These are phyloP conservation scores for Lizonia empirigonia DNA, from an alignment of 2,329 filamentous ascomycete species.

Conservation along the genomic window DNA sequence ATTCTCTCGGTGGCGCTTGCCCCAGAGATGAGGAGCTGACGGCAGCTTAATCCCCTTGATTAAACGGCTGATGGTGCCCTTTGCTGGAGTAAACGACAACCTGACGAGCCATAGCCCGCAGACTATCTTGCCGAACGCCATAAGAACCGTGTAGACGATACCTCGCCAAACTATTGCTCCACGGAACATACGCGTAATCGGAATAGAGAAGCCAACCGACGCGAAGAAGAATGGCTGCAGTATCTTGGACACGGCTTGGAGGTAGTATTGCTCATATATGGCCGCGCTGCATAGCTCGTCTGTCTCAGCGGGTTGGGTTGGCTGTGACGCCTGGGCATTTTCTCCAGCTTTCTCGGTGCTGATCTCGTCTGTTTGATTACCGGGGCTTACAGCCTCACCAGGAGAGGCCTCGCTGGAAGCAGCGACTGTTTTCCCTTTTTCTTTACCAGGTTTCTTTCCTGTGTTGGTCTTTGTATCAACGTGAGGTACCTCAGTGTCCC, in stretches of 20 bases:
- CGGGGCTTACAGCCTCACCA: background rate
- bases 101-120: conserved; percentile 52
- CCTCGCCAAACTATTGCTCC: conserved; percentile 72
- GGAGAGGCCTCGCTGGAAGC: background rate
- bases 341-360: background rate
- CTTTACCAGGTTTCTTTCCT: background rate
- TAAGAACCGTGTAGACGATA: conserved; percentile 72
- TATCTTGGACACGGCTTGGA: conserved; percentile 56
- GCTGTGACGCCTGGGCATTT: background rate
- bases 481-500: conserved; percentile 54
- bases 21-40: conserved; percentile 33
- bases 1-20: conserved; percentile 13
- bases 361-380: background rate
- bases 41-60: conserved; percentile 25
- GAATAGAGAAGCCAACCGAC: conserved; percentile 78
- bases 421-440: background rate
- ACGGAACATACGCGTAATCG: conserved; percentile 71
- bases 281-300: conserved; percentile 25
- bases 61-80: conserved; percentile 6
- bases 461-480: background rate
- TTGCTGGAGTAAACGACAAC: conserved; percentile 32
- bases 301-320: background rate
- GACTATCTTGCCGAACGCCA: conserved; percentile 60
- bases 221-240: conserved; percentile 77
- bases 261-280: conserved; percentile 57